Evolutionary conservation across 768 basidiomycete genomes (phyloP), one percentile per base, ranked within the genome.

Genomic region (Agrocybe praecox): DNA sequence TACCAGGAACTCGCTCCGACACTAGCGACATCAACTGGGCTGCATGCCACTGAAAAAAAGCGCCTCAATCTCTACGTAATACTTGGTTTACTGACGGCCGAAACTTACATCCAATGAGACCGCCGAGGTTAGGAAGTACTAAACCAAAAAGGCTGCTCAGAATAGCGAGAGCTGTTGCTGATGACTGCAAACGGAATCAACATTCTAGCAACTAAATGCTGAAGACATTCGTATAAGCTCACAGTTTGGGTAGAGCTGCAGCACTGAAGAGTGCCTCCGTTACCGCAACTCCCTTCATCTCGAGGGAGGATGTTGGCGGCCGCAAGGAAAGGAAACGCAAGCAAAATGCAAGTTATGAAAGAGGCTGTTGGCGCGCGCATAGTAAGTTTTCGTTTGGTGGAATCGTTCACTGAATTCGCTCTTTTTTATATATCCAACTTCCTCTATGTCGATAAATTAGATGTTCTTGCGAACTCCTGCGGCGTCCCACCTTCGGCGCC

Each of bases 191-290:
- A 42, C 15, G 8, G 46, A 7, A 1, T 4, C 36, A 29, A 9
- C 26, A 5, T 5, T 29, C 26, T 29, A 9, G 26, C 26, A 29
- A 4, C 26, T 29, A 29, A 29, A 29, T 29, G 5, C 26, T 29
- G 26, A 9, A 29, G 9, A 29, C 9, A 4, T 29, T 29, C 9
- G 33, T 14, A 49, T 7, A 15, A 48, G 12, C 46, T 29, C 17
- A 58, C 57, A 51, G 32, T 33, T 34, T 47, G 45, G 11, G 47
- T 49, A 26, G 57, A 46, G 57, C 52, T 58, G 52, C 57, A 58
- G 51, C 57, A 58, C 44, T 53, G 50, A 29, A 58, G 23, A 10
- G 32, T 36, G 18, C 57, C 57, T 14, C 36, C 36, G n/a, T 36
- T 47, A 44, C 40, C 18, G n/a, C 57, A 58, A 21, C 52, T 15